phyloP scores from a whole-genome alignment of 108 stramenopile species.

The Conticribra guillardii region DNA sequence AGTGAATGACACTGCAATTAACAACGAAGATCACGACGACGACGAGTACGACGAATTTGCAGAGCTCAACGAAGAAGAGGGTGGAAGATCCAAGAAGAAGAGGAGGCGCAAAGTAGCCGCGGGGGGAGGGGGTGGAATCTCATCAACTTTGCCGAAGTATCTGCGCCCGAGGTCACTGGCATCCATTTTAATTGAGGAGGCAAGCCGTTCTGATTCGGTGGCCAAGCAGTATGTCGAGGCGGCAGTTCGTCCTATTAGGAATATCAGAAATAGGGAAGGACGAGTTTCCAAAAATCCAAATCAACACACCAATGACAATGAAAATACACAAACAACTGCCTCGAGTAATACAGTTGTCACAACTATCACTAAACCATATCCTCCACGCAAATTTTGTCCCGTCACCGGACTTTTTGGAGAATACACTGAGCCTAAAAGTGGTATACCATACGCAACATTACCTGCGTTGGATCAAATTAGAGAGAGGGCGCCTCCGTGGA shows the following conservation, averaged over 20 bases:
- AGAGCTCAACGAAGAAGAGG: conserved; percentile 38
- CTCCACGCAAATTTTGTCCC: conserved; percentile 79
- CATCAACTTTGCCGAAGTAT: conserved; percentile 63
- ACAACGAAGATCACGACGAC: conserved; percentile 59
- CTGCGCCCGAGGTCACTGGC: conserved; percentile 81
- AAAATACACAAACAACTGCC: neutral
- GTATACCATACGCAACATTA: conserved; percentile 79
- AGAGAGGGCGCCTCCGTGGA: conserved; percentile 89
- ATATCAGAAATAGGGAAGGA: neutral
- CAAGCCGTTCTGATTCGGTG: conserved; percentile 65
- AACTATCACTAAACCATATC: conserved; percentile 35
- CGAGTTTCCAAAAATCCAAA: neutral
- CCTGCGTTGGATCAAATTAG: conserved; percentile 83
- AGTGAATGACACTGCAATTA: conserved; percentile 45
- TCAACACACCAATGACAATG: neutral
- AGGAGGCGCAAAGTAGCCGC: conserved; percentile 33
- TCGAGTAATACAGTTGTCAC: neutral
- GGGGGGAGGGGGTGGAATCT: conserved; percentile 15
- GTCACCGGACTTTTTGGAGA: conserved; percentile 78
- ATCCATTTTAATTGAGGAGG: conserved; percentile 78
- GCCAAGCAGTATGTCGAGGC: conserved; percentile 70
- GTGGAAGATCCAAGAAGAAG: conserved; percentile 10
- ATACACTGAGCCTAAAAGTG: conserved; percentile 81
- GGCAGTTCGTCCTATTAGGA: conserved; percentile 41
- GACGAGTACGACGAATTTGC: conserved; percentile 85